phyloP scores from a whole-genome alignment of 805 yeast genomes.

The Danielozyma ontarioensis region DNA sequence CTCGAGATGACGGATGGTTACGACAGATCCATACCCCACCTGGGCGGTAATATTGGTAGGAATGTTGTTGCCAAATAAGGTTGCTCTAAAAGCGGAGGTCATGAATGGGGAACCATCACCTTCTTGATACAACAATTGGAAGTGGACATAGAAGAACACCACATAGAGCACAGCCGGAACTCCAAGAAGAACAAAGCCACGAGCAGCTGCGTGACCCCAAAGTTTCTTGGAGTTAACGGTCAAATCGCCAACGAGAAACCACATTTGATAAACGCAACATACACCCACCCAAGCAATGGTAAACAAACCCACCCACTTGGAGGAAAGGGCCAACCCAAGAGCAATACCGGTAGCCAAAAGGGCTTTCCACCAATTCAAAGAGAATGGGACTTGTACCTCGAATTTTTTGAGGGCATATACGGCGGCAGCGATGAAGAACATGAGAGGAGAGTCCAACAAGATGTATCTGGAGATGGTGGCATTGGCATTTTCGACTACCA shows the following conservation, averaged over 20 bases:
- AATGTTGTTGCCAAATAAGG: conserved; percentile 54
- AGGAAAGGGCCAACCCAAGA: conserved; percentile 67
- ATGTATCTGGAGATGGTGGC: conserved; percentile 74
- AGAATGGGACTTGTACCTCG: conserved; percentile 60
- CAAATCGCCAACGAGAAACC: conserved; percentile 73
- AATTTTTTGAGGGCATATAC: conserved; percentile 61
- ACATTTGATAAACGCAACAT: conserved; percentile 54
- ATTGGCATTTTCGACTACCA: conserved; percentile 62
- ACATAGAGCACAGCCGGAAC: conserved; percentile 56
- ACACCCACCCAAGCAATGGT: conserved; percentile 76
- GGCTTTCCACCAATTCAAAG: conserved; percentile 53
- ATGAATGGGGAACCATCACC: conserved; percentile 72
- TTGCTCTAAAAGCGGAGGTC: conserved; percentile 66
- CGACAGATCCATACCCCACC: conserved; percentile 68
- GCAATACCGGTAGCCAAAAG: conserved; percentile 60
- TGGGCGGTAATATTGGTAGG: conserved; percentile 56
- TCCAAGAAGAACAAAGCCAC: conserved; percentile 52
- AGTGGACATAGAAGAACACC: conserved; percentile 58
- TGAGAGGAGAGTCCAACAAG: conserved; percentile 67
- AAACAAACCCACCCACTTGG: conserved; percentile 84
- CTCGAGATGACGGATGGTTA: conserved; percentile 62
- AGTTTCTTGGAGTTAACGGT: conserved; percentile 41
- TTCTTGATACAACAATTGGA: conserved; percentile 49
- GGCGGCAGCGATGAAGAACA: conserved; percentile 72
- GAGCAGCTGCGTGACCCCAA: conserved; percentile 41